phyloP scores from a whole-genome alignment of 176 grass and related monocot species.

The Aechmea fasciata region DNA sequence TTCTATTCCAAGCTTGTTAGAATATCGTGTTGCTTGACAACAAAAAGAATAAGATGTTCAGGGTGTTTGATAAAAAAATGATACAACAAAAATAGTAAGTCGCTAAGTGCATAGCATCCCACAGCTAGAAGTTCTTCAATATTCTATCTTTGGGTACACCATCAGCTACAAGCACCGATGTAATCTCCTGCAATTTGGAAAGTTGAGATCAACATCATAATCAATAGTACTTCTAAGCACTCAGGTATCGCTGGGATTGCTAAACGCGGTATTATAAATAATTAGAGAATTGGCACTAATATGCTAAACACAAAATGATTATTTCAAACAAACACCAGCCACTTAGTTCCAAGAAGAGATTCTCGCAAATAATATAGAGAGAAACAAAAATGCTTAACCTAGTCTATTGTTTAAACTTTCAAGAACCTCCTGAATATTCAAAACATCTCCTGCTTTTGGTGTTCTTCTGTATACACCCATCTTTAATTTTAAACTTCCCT shows the following conservation, averaged over 20 bases:
- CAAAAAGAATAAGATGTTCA: background rate
- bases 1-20: background rate
- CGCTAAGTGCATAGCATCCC: background rate
- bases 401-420: too few species aligned
- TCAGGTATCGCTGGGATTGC: background rate
- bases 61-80: background rate
- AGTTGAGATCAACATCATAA: background rate
- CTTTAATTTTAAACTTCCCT: too few species aligned
- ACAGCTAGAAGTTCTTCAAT: conserved; percentile 11
- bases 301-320: too few species aligned
- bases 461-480: too few species aligned
- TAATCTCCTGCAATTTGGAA: conserved; percentile 15
- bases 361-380: too few species aligned
- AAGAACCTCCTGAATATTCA: too few species aligned
- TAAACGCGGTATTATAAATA: background rate
- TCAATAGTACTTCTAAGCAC: background rate
- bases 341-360: too few species aligned
- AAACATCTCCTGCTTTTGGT: too few species aligned
- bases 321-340: too few species aligned
- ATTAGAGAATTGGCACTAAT: background rate
- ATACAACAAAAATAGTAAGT: background rate
- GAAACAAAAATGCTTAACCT: too few species aligned
- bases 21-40: background rate
- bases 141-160: conserved; percentile 21
- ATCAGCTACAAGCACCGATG: conserved; percentile 7